Percentiles rank a stretch among this genome's conserved stretches.
Conservation (phyloP, 805 yeast species). For the Ogataea thermomethanolica region DNA sequence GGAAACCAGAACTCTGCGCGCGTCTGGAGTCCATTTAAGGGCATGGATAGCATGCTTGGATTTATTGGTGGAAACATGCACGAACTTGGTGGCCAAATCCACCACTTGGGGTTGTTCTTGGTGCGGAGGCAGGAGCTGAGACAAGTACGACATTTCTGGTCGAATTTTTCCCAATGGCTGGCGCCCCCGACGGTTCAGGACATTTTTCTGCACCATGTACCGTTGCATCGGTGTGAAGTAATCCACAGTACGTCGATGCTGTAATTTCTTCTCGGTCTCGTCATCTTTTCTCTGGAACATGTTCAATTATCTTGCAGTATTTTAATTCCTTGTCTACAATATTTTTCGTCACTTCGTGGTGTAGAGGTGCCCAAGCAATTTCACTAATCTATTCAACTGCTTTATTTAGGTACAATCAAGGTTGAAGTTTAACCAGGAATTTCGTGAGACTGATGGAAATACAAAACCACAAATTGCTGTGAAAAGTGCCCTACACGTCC, state of each 20-base stretch:
- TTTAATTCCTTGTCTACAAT: background rate
- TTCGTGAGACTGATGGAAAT: too few relatives aligned
- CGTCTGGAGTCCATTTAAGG: slow-evolving; percentile 96
- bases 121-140: slow-evolving; percentile 64
- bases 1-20: slow-evolving; percentile 84
- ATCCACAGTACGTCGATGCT: slow-evolving; percentile 67
- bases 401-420: too few relatives aligned
- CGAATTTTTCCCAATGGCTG: slow-evolving; percentile 50
- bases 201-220: slow-evolving; percentile 50
- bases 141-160: slow-evolving; percentile 65
- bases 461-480: background rate
- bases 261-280: slow-evolving; percentile 17
- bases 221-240: slow-evolving; percentile 73
- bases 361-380: slow-evolving; percentile 1
- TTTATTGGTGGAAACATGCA: slow-evolving; percentile 87
- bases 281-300: slow-evolving; percentile 14
- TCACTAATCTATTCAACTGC: too few relatives aligned
- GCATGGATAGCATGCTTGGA: slow-evolving; percentile 87
- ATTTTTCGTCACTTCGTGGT: background rate
- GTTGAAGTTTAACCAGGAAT: too few relatives aligned
- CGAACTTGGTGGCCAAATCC: slow-evolving; percentile 76
- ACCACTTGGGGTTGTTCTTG: slow-evolving; percentile 44
- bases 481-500: background rate
- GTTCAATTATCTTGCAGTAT: background rate
- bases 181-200: slow-evolving; percentile 35